These are phyloP conservation scores for Penicillium pulvis DNA, from an alignment of 495 filamentous ascomycete genomes.

Conservation along the genomic window DNA sequence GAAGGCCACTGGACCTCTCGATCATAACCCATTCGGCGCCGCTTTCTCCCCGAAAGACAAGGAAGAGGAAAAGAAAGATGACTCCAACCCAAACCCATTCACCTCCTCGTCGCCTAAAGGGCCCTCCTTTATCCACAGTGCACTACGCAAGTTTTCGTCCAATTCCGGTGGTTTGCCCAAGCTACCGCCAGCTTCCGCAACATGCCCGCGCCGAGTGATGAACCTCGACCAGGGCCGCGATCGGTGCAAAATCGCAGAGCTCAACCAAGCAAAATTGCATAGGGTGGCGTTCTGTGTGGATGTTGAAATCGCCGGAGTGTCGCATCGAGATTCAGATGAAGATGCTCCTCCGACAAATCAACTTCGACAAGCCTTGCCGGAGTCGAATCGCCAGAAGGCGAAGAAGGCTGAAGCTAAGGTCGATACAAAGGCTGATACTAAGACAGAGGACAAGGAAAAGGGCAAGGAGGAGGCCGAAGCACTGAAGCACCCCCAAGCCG, in stretches of 20 bases:
- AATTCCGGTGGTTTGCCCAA: constrained; percentile 52
- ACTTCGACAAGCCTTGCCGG: constrained; percentile 28
- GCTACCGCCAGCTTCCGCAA: constrained; percentile 52
- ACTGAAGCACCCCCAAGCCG: constrained; percentile 61
- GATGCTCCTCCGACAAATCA: constrained; percentile 36
- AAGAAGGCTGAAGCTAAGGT: constrained; percentile 59
- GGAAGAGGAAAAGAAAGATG: constrained; percentile 51
- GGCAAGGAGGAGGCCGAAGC: constrained; percentile 70
- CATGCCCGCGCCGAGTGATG: constrained; percentile 76
- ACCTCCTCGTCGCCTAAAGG: constrained; percentile 68
- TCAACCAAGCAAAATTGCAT: constrained; percentile 78
- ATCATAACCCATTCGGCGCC: constrained; percentile 50
- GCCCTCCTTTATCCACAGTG: constrained; percentile 76
- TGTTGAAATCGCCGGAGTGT: constrained; percentile 86
- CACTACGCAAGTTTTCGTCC: constrained; percentile 79
- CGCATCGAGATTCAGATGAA: constrained; percentile 47
- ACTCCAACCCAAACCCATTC: constrained; percentile 62
- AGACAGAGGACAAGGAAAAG: constrained; percentile 61
- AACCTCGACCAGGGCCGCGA: constrained; percentile 83
- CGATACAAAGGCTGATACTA: constrained; percentile 32
- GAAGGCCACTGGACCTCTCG: constrained; percentile 49
- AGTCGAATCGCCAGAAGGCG: constrained; percentile 44
- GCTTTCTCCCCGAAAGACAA: constrained; percentile 62
- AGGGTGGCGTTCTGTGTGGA: constrained; percentile 95
- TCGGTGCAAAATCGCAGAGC: constrained; percentile 73